Conservation (phyloP, 805 yeast genomes). For the Pichia thaimueangensis region DNA sequence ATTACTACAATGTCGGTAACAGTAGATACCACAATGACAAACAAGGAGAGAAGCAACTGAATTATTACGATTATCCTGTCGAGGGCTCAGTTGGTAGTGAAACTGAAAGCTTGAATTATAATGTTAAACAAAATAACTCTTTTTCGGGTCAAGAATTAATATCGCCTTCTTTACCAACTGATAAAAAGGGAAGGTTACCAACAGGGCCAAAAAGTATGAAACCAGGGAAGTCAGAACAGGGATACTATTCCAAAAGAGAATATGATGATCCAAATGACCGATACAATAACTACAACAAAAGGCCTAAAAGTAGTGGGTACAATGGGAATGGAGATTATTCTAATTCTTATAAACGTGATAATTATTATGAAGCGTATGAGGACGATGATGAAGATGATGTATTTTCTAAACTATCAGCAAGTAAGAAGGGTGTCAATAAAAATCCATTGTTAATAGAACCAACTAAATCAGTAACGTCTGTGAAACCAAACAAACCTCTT, state of each 20-base stretch:
- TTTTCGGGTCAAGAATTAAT: too few species aligned
- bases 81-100: too few species aligned
- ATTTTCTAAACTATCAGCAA: conserved; percentile 8
- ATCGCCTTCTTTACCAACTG: not conserved
- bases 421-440: too few species aligned
- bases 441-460: too few species aligned
- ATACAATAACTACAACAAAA: not conserved
- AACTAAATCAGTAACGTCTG: too few species aligned
- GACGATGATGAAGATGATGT: conserved; percentile 13
- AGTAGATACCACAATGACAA: not conserved
- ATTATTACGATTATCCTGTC: not conserved
- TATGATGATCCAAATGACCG: not conserved
- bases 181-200: conserved; percentile 6
- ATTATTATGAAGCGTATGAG: not conserved
- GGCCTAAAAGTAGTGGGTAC: not conserved
- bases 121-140: too few species aligned
- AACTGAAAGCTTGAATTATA: too few species aligned
- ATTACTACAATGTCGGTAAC: not conserved
- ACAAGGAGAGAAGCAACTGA: not conserved
- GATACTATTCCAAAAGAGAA: not conserved
- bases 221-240: not conserved
- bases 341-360: not conserved
- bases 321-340: not conserved
- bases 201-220: conserved; percentile 13
- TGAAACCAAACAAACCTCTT: not conserved